Evolutionary conservation across 2,329 filamentous ascomycete genomes (phyloP).

Genomic region (Sordariomycetes sp.): DNA sequence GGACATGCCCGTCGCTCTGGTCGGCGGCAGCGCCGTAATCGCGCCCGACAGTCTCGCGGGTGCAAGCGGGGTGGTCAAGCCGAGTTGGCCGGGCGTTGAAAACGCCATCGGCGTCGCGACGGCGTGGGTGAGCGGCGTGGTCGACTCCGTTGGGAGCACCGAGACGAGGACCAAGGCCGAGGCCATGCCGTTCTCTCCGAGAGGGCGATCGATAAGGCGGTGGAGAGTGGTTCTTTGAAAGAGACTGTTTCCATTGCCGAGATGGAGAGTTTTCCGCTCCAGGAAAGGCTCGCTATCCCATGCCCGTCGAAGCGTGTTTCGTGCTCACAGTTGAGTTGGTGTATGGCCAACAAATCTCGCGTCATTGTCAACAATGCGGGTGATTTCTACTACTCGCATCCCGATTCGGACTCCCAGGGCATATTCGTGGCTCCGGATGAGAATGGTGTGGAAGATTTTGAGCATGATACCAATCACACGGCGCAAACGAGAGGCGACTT

Average conservation of each 20-base stretch:
- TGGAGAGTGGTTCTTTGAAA: slow-evolving; percentile 23
- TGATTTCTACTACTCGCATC: slow-evolving; percentile 27
- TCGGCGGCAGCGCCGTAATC: slow-evolving; percentile 49
- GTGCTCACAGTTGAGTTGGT: slow-evolving; percentile 12
- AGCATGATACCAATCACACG: neutral
- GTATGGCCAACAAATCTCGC: slow-evolving; percentile 33
- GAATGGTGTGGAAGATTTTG: neutral
- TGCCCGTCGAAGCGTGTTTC: neutral
- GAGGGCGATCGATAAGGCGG: slow-evolving; percentile 12
- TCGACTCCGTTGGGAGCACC: slow-evolving; percentile 36
- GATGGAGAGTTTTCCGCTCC: slow-evolving; percentile 38
- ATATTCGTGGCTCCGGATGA: neutral
- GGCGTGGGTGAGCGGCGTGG: slow-evolving; percentile 40
- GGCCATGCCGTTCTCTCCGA: slow-evolving; percentile 26
- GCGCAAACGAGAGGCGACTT: neutral
- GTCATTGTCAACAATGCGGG: slow-evolving; percentile 48
- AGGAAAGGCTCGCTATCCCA: neutral
- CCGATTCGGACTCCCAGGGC: slow-evolving; percentile 9
- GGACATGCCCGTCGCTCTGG: slow-evolving; percentile 45
- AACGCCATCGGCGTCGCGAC: slow-evolving; percentile 54
- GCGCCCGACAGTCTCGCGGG: slow-evolving; percentile 39
- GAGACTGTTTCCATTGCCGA: slow-evolving; percentile 34
- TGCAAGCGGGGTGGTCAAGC: slow-evolving; percentile 41
- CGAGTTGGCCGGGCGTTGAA: slow-evolving; percentile 42
- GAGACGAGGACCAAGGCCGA: slow-evolving; percentile 24